Evolutionary conservation across 345 rosid genomes (phyloP), one percentile per base, ranked within the genome.

Genomic region (Eucalyptus decipiens): DNA sequence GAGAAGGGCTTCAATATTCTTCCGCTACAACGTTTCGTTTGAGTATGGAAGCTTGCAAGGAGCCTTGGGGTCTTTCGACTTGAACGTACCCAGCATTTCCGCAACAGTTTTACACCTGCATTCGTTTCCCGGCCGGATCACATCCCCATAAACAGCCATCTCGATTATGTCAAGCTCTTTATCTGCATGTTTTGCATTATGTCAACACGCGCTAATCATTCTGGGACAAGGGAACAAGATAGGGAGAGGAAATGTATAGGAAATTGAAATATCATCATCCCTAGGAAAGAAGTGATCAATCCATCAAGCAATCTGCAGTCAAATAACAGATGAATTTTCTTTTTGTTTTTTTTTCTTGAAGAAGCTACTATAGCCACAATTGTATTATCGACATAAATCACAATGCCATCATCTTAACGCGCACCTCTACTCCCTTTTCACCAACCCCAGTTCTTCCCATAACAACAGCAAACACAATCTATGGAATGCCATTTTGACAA

Each of bases 81-180:
- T 95, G 91, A 34, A 88, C 87, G 92, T 87, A 89, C 99, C 99
- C 51, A 97, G 99, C 94, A 93, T 92, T 91, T 97, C 98, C 1
- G 98, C 99, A 81, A 96, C 93, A 4, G 96, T 95, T 93, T 94
- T 97, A 93, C 99, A 97, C n/a, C 95, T 96, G 90, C 99, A 97
- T 86, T 95, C 94, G 62, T 97, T 97, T 87, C 99, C 99, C 15
- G 99, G 98, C 86, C 99, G 95, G 69, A 94, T 90, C 37, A 97
- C 97, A 87, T 97, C 97, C 65, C 99, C 99, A 87, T 96, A 97
- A 91, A 97, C 99, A 54, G 99, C 99, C 99, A 96, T 97, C 94
- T 97, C 99, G 9, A 96, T 95, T 86, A 97, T 90, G 94, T 97
- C 99, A 15, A 97, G 97, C 94, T 97, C 99, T 94, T 92, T 96